These are phyloP conservation scores for Xylaria intraflava DNA, from an alignment of 495 filamentous ascomycete genomes.

Conservation along the genomic window DNA sequence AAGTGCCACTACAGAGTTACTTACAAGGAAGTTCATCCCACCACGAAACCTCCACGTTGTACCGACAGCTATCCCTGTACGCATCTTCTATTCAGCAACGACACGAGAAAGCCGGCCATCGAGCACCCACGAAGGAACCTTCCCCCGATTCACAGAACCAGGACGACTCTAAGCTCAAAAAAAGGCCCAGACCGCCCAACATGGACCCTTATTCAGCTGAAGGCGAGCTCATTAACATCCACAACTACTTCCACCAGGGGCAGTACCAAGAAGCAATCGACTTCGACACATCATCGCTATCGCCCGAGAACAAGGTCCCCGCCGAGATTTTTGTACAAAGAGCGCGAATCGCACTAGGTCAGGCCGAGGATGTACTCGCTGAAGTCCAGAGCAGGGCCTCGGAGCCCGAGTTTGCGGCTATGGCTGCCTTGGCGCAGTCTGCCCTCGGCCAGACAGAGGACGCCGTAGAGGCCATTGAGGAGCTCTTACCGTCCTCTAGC, in stretches of 20 bases:
- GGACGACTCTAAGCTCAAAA: background rate
- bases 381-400: slow-evolving; percentile 56
- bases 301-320: slow-evolving; percentile 65
- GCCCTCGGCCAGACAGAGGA: slow-evolving; percentile 50
- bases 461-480: slow-evolving; percentile 57
- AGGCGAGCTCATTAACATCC: slow-evolving; percentile 92
- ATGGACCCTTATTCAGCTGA: slow-evolving; percentile 97
- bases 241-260: slow-evolving; percentile 90
- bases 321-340: slow-evolving; percentile 77
- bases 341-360: slow-evolving; percentile 72
- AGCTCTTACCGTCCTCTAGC: slow-evolving; percentile 53
- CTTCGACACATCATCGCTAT: slow-evolving; percentile 70
- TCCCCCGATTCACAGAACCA: background rate
- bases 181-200: slow-evolving; percentile 14
- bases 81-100: background rate
- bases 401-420: slow-evolving; percentile 67
- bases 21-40: background rate
- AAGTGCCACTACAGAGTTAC: background rate
- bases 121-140: background rate
- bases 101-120: background rate
- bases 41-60: background rate
- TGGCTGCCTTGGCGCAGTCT: slow-evolving; percentile 70
- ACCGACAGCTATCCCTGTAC: background rate
- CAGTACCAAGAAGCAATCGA: slow-evolving; percentile 78
- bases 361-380: slow-evolving; percentile 62